These are phyloP conservation scores for Aleurites moluccanus DNA, from an alignment of 441 rosid species.

Conservation along the genomic window DNA sequence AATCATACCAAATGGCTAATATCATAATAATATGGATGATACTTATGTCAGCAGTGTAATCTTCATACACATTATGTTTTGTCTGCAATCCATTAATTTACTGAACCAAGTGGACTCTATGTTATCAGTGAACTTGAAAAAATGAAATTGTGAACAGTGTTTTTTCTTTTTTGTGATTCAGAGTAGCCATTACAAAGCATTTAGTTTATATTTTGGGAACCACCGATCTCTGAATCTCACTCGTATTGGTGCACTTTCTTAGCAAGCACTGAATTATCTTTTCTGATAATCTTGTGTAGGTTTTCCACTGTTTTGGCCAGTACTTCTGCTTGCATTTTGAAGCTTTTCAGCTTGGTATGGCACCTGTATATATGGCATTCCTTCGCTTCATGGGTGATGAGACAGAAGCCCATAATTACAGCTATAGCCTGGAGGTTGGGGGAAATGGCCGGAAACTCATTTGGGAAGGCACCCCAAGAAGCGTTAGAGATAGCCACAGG, in stretches of 20 bases:
- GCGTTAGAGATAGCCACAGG: slow-evolving; percentile 86
- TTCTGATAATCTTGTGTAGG: slow-evolving; percentile 38
- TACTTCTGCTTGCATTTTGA: slow-evolving; percentile 94
- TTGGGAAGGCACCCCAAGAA: slow-evolving; percentile 91
- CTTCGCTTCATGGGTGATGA: slow-evolving; percentile 95
- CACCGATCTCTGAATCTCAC: neutral
- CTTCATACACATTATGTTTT: neutral
- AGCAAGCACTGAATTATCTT: slow-evolving; percentile 4
- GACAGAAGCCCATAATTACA: slow-evolving; percentile 76
- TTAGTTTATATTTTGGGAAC: neutral
- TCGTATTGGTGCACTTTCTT: neutral
- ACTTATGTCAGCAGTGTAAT: neutral
- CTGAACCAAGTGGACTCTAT: neutral
- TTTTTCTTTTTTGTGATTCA: neutral
- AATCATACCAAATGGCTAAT: neutral
- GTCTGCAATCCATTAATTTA: slow-evolving; percentile 14
- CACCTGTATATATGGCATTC: slow-evolving; percentile 93
- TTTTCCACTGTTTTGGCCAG: slow-evolving; percentile 92
- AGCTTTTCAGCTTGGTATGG: slow-evolving; percentile 98
- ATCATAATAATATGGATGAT: neutral
- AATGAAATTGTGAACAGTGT: neutral
- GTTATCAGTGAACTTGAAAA: neutral
- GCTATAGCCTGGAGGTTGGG: slow-evolving; percentile 94
- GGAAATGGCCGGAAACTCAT: slow-evolving; percentile 83
- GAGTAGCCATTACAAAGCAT: neutral